These are phyloP conservation scores for Tanacetum coccineum DNA, from an alignment of 129 eudicot species.

Conservation along the genomic window DNA sequence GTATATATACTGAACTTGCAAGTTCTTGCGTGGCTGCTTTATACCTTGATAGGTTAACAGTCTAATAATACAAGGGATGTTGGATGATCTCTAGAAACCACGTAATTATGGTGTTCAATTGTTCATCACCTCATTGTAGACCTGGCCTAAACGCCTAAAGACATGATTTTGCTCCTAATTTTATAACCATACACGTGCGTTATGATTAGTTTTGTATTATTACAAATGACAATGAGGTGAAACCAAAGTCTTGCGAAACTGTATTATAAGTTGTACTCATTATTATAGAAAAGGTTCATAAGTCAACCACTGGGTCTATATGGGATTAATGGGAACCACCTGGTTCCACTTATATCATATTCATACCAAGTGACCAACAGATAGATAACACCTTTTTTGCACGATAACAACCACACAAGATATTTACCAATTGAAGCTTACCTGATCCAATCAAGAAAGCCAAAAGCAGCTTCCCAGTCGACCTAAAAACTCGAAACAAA, in stretches of 20 bases:
- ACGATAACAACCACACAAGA: not conserved
- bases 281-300: too few species aligned
- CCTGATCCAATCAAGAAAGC: constrained; percentile 96
- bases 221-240: too few species aligned
- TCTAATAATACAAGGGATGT: not conserved
- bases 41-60: not conserved
- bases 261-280: too few species aligned
- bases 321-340: not conserved
- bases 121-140: not conserved
- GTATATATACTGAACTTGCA: not conserved
- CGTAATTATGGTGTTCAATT: not conserved
- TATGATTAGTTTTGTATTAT: not conserved
- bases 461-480: constrained; percentile 71
- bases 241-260: too few species aligned
- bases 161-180: not conserved
- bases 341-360: not conserved
- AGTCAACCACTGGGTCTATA: constrained; percentile 4
- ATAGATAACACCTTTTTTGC: constrained; percentile 8
- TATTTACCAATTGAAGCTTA: constrained; percentile 12
- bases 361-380: constrained; percentile 1
- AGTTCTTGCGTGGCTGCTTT: not conserved
- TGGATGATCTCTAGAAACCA: not conserved
- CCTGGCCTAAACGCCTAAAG: not conserved
- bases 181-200: not conserved
- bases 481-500: constrained; percentile 55